These are phyloP conservation scores for Phlyctochytrium planicorne DNA, from an alignment of 192 early-diverging fungal species.

Conservation along the genomic window DNA sequence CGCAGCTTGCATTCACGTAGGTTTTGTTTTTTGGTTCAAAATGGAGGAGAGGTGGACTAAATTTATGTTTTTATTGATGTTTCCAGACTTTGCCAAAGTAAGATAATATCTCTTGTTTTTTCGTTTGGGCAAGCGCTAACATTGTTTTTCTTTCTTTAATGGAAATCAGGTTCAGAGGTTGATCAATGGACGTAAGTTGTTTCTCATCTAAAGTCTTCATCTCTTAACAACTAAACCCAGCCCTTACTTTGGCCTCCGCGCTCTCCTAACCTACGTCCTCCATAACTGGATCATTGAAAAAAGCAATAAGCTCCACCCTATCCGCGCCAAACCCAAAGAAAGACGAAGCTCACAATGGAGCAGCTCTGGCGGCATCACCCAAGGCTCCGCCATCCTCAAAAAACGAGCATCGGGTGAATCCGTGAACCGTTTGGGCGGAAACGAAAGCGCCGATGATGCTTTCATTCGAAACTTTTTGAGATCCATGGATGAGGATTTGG, in stretches of 20 bases:
- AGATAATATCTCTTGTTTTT: too few relatives aligned
- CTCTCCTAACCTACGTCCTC: not conserved
- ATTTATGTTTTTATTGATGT: not conserved
- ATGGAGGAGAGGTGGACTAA: too few relatives aligned
- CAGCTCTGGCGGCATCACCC: not conserved
- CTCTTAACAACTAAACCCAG: not conserved
- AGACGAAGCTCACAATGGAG: not conserved
- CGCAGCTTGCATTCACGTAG: not conserved
- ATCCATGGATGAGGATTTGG: not conserved
- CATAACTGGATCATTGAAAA: not conserved
- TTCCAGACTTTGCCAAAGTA: not conserved
- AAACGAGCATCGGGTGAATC: not conserved
- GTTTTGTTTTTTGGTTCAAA: not conserved
- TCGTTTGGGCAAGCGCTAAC: not conserved
- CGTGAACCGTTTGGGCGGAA: not conserved
- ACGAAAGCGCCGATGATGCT: not conserved
- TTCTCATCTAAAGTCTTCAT: not conserved
- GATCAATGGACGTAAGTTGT: not conserved
- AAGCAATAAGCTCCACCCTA: not conserved
- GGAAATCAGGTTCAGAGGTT: not conserved
- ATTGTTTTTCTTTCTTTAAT: not conserved
- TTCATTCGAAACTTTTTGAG: not conserved
- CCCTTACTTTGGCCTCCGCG: constrained; percentile 7
- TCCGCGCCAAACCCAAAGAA: not conserved
- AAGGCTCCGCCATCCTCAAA: not conserved